Conservation (phyloP, 2,329 filamentous ascomycete species). For the Lithohypha guttulata region DNA sequence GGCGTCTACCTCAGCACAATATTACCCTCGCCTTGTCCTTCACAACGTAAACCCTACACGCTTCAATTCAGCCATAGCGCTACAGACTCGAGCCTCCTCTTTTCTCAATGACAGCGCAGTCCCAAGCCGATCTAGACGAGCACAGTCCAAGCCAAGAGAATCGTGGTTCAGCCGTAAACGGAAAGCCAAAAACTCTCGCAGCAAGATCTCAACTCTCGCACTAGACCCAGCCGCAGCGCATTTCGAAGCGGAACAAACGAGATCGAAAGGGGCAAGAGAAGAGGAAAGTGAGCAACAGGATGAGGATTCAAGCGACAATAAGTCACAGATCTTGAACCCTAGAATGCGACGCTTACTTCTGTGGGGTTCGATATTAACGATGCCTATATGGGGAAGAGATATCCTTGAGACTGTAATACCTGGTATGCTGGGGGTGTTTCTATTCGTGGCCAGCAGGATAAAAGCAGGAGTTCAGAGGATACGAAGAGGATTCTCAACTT, state of each 20-base stretch:
- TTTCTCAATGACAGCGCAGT: constrained; percentile 1
- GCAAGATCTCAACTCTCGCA: constrained; percentile 7
- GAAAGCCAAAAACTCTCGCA: constrained; percentile 1
- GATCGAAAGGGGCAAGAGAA: neutral
- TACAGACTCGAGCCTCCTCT: neutral
- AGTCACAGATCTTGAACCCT: neutral
- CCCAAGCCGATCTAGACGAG: neutral
- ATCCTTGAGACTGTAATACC: constrained; percentile 6
- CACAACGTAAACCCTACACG: no score
- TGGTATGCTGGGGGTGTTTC: constrained; percentile 4
- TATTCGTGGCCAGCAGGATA: constrained; percentile 3
- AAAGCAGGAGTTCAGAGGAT: constrained; percentile 1
- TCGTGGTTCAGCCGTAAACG: neutral
- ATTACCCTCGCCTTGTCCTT: no score
- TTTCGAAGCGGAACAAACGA: neutral
- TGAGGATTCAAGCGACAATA: neutral
- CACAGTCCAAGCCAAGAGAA: constrained; percentile 4
- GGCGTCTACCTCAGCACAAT: no score
- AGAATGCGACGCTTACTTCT: constrained; percentile 2
- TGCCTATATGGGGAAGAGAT: constrained; percentile 5
- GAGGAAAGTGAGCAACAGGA: neutral
- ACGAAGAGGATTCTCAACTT: neutral
- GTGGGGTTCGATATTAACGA: neutral
- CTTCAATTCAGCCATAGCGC: no score
- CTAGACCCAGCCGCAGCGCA: constrained; percentile 1